These are phyloP conservation scores for Akebia trifoliata DNA, from an alignment of 164 flowering plant genomes.

Conservation along the genomic window DNA sequence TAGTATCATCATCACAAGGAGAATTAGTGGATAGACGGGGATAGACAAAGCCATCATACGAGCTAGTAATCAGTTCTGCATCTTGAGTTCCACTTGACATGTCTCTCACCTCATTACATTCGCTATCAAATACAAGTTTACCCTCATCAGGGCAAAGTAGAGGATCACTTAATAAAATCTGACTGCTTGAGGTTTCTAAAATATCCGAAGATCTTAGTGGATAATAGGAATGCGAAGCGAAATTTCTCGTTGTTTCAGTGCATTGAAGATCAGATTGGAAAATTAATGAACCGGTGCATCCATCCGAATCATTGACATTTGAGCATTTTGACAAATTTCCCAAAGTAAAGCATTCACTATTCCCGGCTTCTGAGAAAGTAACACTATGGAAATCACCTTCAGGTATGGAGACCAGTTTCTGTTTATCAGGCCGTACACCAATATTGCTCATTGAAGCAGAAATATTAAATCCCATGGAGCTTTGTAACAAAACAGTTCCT, in stretches of 20 bases:
- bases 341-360: conserved; percentile 24
- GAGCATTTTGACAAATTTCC: conserved; percentile 23
- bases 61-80: conserved; percentile 22
- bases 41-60: conserved; percentile 34
- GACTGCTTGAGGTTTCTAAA: conserved; percentile 29
- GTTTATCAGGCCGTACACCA: conserved; percentile 23
- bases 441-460: conserved; percentile 28
- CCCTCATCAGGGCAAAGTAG: conserved; percentile 22
- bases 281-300: conserved; percentile 23
- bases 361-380: conserved; percentile 29
- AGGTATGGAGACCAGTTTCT: conserved; percentile 28
- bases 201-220: conserved; percentile 25
- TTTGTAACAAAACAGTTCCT: conserved; percentile 22
- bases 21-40: conserved; percentile 28
- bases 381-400: conserved; percentile 33
- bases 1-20: conserved; percentile 27
- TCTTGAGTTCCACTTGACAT: conserved; percentile 27
- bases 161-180: conserved; percentile 19
- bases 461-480: conserved; percentile 20
- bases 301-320: conserved; percentile 21
- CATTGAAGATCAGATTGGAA: conserved; percentile 25
- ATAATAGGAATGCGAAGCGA: conserved; percentile 24
- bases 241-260: conserved; percentile 22
- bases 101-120: conserved; percentile 22
- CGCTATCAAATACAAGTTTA: conserved; percentile 17